Evolutionary conservation across 1,139 yeast species (phyloP), one percentile per base, ranked within the genome.

Genomic region (Scheffersomyces stambukii): DNA sequence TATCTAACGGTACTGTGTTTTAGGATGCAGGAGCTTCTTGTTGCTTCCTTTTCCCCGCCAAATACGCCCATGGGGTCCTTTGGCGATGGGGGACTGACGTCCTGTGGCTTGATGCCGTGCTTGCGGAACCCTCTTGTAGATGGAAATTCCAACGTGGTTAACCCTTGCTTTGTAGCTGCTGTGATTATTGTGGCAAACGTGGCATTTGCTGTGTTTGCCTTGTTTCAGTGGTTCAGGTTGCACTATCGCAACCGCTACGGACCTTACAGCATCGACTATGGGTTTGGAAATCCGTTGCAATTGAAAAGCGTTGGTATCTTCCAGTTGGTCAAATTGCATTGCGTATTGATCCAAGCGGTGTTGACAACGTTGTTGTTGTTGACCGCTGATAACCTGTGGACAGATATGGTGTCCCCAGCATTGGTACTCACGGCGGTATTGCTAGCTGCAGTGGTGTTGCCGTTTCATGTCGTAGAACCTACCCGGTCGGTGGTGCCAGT

Each of bases 391-490:
- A 21, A 14, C 4, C 16, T 33, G 4, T 27, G 35, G 11, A 2
- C 11, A 13, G 42, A 40, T 21, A 21, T 36, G 8, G 41, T 31
- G 24, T 21, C 40, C 9, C 9, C 30, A 13, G 25, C 40, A 2
- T 23, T 40, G 19, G 8, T 36, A 11, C 5, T 35, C 10, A 29
- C 48, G 7, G 10, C 45, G 0, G 10, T 45, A 3, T 35, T 46
- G 0, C 33, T 54, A 4, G 35, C 30, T 2, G 19, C 40, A 2
- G 32, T 51, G 2, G 45, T 58, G 6, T 28, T 52, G 2, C 70
- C 70, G 0, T 43, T 62, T 24, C 67, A 60, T 27, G 27, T 54
- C 5, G 36, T 55, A 6, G 70, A 63, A 40, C 51, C 59, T 6
- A 43, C 58, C 3, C 49, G 59, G 27, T 31, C 44, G n/a, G 42